A percentile compares a stretch with the other conserved stretches of the same genome.
phyloP scores from a whole-genome alignment of 2,329 filamentous ascomycete genomes.

The Scorias spongiosa region DNA sequence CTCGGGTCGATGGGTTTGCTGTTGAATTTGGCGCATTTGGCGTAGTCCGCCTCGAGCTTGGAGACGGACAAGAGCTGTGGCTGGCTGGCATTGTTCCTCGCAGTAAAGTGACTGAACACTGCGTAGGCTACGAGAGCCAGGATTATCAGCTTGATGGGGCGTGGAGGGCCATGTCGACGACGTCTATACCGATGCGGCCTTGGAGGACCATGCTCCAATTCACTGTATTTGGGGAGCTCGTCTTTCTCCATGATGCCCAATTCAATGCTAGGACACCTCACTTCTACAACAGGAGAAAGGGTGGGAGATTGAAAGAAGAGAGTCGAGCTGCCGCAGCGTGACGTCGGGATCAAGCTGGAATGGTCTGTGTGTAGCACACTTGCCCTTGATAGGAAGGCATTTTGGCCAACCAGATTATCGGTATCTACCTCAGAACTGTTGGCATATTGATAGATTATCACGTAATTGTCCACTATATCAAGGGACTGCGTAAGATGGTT shows the following conservation, averaged over 20 bases:
- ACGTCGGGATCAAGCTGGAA: no score
- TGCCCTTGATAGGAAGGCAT: no score
- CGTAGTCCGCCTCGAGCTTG: slow-evolving; percentile 39
- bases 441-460: no score
- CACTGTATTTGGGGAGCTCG: slow-evolving; percentile 6
- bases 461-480: no score
- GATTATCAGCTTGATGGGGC: slow-evolving; percentile 3
- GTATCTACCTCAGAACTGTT: no score
- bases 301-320: no score
- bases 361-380: no score
- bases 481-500: no score
- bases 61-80: slow-evolving; percentile 48
- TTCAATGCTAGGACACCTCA: no score
- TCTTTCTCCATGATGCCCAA: slow-evolving; percentile 5
- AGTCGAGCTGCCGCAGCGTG: no score
- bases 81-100: slow-evolving; percentile 49
- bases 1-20: slow-evolving; percentile 40
- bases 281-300: no score
- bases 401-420: no score
- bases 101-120: slow-evolving; percentile 1
- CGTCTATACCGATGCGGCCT: not conserved
- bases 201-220: slow-evolving; percentile 2
- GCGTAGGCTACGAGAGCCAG: slow-evolving; percentile 3
- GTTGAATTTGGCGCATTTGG: slow-evolving; percentile 40
- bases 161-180: slow-evolving; percentile 5